Percentiles rank a stretch among this genome's conserved stretches.
These are phyloP conservation scores for Corymbia citriodora DNA, from an alignment of 441 rosid species.

Conservation along the genomic window DNA sequence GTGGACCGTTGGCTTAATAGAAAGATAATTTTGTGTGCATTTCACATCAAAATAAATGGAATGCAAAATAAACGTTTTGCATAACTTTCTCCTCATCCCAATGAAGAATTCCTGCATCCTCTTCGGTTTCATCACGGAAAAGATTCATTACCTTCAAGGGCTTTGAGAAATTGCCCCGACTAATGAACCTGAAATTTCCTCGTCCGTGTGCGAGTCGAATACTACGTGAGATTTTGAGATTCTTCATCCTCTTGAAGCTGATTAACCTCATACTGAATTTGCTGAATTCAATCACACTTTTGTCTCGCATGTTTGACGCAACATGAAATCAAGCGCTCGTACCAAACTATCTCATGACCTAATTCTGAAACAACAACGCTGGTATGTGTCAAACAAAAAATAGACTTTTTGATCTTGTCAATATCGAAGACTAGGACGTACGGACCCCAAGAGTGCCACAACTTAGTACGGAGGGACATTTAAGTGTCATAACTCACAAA, in stretches of 20 bases:
- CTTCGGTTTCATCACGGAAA: not conserved
- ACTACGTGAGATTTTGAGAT: not conserved
- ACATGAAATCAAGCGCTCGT: not conserved
- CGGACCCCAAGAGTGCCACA: too few relatives aligned
- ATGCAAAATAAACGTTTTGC: not conserved
- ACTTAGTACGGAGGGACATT: too few relatives aligned
- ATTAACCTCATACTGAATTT: not conserved
- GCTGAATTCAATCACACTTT: not conserved
- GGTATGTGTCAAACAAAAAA: not conserved
- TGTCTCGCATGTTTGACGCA: not conserved
- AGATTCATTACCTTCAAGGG: not conserved
- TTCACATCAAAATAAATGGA: not conserved
- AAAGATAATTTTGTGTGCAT: not conserved
- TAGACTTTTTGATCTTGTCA: not conserved
- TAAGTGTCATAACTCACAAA: too few relatives aligned
- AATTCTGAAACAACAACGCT: not conserved
- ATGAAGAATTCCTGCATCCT: not conserved
- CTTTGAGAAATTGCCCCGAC: not conserved
- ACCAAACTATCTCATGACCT: not conserved
- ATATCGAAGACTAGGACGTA: not conserved
- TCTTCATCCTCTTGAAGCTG: not conserved
- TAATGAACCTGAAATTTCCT: not conserved
- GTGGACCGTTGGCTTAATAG: not conserved
- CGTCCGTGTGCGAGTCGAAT: not conserved
- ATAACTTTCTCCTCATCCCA: not conserved